phyloP scores from a whole-genome alignment of 78 protist genomes.

The Cavenderia fasciculata region DNA sequence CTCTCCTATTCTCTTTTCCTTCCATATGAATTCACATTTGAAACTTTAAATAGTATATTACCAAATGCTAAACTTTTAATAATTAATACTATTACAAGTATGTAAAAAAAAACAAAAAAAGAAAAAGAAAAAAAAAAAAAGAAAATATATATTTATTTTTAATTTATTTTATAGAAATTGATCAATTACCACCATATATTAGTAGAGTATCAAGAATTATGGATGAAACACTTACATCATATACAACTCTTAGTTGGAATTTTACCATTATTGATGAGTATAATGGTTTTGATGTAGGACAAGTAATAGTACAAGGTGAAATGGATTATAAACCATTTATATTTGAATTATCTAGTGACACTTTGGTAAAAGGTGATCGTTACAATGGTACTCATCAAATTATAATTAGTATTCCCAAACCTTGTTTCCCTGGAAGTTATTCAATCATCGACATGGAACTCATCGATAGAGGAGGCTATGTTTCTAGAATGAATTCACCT shows the following conservation, averaged over 20 bases:
- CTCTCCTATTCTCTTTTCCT: not conserved
- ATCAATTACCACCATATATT: constrained; percentile 1
- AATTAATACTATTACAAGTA: not conserved
- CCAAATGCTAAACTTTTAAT: not conserved
- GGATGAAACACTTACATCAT: not conserved
- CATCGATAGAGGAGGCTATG: not conserved
- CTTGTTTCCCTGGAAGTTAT: not conserved
- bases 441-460: not conserved
- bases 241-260: not conserved
- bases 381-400: not conserved
- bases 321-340: not conserved
- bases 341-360: not conserved
- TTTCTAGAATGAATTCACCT: not conserved
- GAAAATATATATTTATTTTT: too few relatives aligned
- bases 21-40: not conserved
- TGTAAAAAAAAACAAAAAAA: too few relatives aligned
- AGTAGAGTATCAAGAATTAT: not conserved
- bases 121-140: too few relatives aligned
- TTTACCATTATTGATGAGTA: not conserved
- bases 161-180: not conserved
- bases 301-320: not conserved
- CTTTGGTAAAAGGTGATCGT: not conserved
- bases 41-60: not conserved
- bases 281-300: constrained; percentile 4
- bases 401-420: not conserved